Conservation (phyloP, 1,139 yeast genomes). For the Eremothecium cymbalariae region DNA sequence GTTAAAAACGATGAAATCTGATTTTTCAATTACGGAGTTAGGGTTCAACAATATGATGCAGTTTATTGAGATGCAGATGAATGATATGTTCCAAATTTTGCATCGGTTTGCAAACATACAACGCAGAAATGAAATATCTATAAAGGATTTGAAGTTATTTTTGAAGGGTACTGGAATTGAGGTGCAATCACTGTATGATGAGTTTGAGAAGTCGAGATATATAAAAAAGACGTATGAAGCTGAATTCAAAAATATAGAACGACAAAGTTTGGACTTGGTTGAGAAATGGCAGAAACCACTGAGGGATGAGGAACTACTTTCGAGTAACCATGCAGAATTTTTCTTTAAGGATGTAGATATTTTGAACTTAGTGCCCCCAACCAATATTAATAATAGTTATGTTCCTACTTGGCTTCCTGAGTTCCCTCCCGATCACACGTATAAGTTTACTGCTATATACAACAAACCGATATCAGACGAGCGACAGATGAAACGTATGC, state of each 20-base stretch:
- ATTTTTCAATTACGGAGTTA: conserved; percentile 34
- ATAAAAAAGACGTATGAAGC: conserved; percentile 19
- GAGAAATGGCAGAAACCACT: conserved; percentile 11
- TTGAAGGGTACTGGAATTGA: conserved; percentile 41
- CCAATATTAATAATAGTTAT: conserved; percentile 41
- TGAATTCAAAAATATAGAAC: conserved; percentile 13
- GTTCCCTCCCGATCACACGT: conserved; percentile 90
- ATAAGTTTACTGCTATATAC: conserved; percentile 63
- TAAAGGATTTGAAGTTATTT: conserved; percentile 48
- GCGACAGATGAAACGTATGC: conserved; percentile 54
- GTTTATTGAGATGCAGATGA: conserved; percentile 45
- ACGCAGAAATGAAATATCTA: conserved; percentile 53
- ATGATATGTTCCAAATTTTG: conserved; percentile 40
- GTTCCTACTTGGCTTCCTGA: conserved; percentile 75
- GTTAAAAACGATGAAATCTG: conserved; percentile 34
- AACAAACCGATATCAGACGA: conserved; percentile 63
- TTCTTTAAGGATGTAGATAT: conserved; percentile 46
- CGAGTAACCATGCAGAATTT: conserved; percentile 15
- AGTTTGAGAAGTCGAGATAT: conserved; percentile 31
- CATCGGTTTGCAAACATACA: conserved; percentile 57
- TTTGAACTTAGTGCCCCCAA: conserved; percentile 48
- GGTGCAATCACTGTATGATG: conserved; percentile 40
- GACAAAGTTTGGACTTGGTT: conserved; percentile 10
- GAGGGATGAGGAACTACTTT: conserved; percentile 12
- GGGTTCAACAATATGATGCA: conserved; percentile 43